Conservation (phyloP, 75 land plant species). For the Sequoia sempervirens region DNA sequence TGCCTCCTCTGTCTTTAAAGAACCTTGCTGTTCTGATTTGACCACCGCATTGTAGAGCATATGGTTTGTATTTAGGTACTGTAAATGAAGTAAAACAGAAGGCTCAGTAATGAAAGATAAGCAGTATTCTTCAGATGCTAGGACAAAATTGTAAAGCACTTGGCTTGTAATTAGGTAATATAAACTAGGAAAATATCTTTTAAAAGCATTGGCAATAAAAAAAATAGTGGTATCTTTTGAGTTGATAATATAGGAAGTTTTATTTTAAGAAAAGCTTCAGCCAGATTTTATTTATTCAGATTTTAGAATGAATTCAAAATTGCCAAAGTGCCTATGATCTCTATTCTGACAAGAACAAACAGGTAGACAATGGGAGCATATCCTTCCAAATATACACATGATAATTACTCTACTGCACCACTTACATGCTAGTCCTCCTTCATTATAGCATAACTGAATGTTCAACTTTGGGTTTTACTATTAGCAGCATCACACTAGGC, state of each 20-base stretch:
- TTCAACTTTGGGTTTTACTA: not conserved
- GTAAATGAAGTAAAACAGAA: conserved; percentile 16
- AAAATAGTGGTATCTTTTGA: not conserved
- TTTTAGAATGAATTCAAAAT: not conserved
- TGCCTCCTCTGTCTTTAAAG: conserved; percentile 66
- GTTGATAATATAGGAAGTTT: not conserved
- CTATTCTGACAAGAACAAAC: not conserved
- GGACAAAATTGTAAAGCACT: not conserved
- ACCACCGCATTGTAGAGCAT: conserved; percentile 74
- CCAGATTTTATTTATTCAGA: not conserved
- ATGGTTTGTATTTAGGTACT: conserved; percentile 82
- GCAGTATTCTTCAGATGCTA: not conserved
- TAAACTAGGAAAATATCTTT: not conserved
- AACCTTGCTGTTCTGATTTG: conserved; percentile 59
- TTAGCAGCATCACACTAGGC: not conserved
- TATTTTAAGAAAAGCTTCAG: not conserved
- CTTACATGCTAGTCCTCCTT: not conserved
- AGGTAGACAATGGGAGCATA: not conserved
- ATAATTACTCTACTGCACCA: not conserved
- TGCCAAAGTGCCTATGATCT: not conserved
- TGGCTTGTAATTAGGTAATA: not conserved
- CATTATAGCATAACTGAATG: not conserved
- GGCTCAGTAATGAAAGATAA: not conserved
- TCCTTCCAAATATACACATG: not conserved
- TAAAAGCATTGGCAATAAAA: not conserved